phyloP scores from a whole-genome alignment of 306 rosid species.

The Begonia masoniana region DNA sequence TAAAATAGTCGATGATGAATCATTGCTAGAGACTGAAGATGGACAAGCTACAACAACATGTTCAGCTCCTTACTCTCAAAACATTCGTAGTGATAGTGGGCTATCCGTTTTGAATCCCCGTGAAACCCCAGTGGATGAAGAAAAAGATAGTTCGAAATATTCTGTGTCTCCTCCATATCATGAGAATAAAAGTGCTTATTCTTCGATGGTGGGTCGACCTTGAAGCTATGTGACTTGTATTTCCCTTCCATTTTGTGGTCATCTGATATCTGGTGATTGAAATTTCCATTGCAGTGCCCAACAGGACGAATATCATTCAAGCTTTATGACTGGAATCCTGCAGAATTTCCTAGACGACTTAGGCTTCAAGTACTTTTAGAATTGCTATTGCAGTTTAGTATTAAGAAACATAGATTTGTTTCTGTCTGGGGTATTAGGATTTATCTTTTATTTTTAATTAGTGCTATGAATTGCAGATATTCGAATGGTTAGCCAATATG shows the following conservation, averaged over 20 bases:
- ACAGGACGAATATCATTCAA: slow-evolving; percentile 97
- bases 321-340: slow-evolving; percentile 99
- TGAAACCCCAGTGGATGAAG: slow-evolving; percentile 41
- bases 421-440: background rate
- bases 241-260: slow-evolving; percentile 2
- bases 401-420: slow-evolving; percentile 17
- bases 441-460: slow-evolving; percentile 14
- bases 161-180: slow-evolving; percentile 42
- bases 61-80: slow-evolving; percentile 37
- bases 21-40: slow-evolving; percentile 39
- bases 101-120: slow-evolving; percentile 34
- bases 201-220: slow-evolving; percentile 55
- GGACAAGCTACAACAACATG: slow-evolving; percentile 27
- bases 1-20: slow-evolving; percentile 33
- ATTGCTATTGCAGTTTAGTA: slow-evolving; percentile 73
- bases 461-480: slow-evolving; percentile 48
- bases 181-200: slow-evolving; percentile 64
- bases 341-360: slow-evolving; percentile 95
- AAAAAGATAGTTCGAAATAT: slow-evolving; percentile 41
- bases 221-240: background rate
- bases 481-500: slow-evolving; percentile 91
- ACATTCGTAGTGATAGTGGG: slow-evolving; percentile 25
- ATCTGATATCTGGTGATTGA: slow-evolving; percentile 9
- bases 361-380: slow-evolving; percentile 91
- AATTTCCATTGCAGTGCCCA: slow-evolving; percentile 64